phyloP scores from a whole-genome alignment of 805 yeast genomes.

The Sungouiozyma intestinalis region DNA sequence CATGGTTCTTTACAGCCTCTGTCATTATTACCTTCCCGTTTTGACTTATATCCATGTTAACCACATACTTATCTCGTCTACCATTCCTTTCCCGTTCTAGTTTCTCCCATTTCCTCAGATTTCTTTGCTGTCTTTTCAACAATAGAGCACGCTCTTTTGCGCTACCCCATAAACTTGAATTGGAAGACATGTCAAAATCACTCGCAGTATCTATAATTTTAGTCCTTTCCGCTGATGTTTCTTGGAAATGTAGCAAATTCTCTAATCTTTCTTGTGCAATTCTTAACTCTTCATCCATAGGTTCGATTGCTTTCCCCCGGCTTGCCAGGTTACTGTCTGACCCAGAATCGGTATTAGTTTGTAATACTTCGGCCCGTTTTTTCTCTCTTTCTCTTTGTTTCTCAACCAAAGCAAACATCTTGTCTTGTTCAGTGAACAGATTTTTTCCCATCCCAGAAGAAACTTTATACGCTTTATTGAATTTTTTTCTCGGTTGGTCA shows the following conservation, averaged over 20 bases:
- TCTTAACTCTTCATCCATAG: constrained; percentile 39
- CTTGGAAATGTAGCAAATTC: constrained; percentile 69
- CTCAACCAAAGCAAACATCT: constrained; percentile 50
- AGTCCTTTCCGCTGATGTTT: constrained; percentile 80
- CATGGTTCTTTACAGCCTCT: constrained; percentile 31
- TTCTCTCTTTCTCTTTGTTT: constrained; percentile 32
- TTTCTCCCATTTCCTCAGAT: constrained; percentile 52
- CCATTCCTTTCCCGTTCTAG: constrained; percentile 53
- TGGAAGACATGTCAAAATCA: constrained; percentile 49
- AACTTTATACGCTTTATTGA: constrained; percentile 37
- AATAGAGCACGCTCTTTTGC: constrained; percentile 82
- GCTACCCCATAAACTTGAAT: constrained; percentile 65
- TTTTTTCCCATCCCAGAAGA: constrained; percentile 54
- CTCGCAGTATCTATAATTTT: constrained; percentile 87
- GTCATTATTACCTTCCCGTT: constrained; percentile 70
- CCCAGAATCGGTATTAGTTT: constrained; percentile 25
- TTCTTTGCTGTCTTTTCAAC: constrained; percentile 75
- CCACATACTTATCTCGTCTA: constrained; percentile 53
- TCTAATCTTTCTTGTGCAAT: constrained; percentile 69
- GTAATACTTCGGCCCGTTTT: constrained; percentile 26
- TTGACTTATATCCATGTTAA: constrained; percentile 62
- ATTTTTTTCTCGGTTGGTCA: constrained; percentile 20
- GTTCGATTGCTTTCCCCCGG: constrained; percentile 35
- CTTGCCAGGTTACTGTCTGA: constrained; percentile 28
- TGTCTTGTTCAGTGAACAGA: constrained; percentile 58